Percentiles rank a stretch among this genome's conserved stretches.
These are phyloP conservation scores for Pestalotiopsis sp. DNA, from an alignment of 2,329 filamentous ascomycete species.

Conservation along the genomic window DNA sequence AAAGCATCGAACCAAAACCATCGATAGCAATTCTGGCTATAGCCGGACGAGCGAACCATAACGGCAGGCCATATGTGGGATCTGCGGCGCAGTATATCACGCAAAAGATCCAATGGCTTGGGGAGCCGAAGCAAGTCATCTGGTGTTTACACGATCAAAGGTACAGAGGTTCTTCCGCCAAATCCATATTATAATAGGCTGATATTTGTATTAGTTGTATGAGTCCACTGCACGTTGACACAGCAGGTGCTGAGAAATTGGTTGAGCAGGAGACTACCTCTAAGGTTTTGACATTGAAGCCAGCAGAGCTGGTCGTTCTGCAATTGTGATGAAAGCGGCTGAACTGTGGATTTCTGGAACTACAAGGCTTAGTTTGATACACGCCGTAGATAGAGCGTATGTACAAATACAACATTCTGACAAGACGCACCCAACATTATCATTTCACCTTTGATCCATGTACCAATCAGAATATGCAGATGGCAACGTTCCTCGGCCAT, in stretches of 20 bases:
- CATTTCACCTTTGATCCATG: too few species aligned
- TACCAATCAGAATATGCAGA: too few species aligned
- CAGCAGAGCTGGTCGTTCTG: neutral
- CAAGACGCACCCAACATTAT: too few species aligned
- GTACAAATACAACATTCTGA: too few species aligned
- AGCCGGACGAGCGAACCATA: neutral
- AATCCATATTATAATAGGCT: too few species aligned
- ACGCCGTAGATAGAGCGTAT: too few species aligned
- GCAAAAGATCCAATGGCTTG: neutral
- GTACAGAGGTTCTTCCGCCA: neutral
- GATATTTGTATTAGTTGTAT: neutral
- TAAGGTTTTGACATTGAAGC: neutral
- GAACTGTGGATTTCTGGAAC: neutral
- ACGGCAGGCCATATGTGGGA: neutral
- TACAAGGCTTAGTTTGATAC: too few species aligned
- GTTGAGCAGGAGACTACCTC: neutral
- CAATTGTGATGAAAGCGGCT: neutral
- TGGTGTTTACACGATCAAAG: neutral
- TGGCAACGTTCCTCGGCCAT: too few species aligned
- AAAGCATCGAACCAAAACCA: slow-evolving; percentile 24
- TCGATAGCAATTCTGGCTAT: neutral
- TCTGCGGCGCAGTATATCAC: neutral
- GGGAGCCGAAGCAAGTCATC: neutral
- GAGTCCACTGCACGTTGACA: neutral
- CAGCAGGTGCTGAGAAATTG: neutral